These are phyloP conservation scores for Arabidopsis suecica DNA, from an alignment of 345 rosid genomes.

Conservation along the genomic window DNA sequence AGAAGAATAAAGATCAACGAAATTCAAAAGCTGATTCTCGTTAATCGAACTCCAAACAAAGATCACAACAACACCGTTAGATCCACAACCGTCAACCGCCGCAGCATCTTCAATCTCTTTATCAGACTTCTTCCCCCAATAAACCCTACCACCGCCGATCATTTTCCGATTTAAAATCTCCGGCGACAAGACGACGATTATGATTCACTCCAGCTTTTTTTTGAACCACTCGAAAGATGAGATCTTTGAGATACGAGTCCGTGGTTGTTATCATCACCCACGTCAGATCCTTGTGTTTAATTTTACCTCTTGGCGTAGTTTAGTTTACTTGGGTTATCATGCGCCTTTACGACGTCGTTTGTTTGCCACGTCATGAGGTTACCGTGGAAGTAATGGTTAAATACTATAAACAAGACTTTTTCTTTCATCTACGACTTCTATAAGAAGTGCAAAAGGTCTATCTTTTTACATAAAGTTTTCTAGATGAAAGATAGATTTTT, in stretches of 20 bases:
- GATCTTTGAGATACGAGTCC: constrained; percentile 39
- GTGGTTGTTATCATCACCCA: constrained; percentile 39
- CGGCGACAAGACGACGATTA: constrained; percentile 20
- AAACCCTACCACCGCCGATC: constrained; percentile 66
- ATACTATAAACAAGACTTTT: not conserved
- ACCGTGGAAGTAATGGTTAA: constrained; percentile 29
- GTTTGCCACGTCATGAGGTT: constrained; percentile 20
- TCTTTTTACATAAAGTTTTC: not conserved
- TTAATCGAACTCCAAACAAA: constrained; percentile 76
- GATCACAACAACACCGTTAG: constrained; percentile 75
- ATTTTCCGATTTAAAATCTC: constrained; percentile 41
- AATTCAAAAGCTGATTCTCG: constrained; percentile 53
- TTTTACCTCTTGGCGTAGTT: constrained; percentile 13
- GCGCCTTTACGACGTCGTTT: constrained; percentile 28
- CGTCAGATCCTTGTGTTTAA: constrained; percentile 28
- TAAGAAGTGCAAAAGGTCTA: not conserved
- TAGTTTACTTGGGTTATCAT: constrained; percentile 10
- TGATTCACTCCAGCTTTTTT: not conserved
- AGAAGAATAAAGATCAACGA: constrained; percentile 79
- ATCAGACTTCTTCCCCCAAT: constrained; percentile 61
- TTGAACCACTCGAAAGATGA: constrained; percentile 45
- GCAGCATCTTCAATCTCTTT: constrained; percentile 21
- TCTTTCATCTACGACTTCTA: not conserved
- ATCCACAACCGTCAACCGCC: constrained; percentile 37
- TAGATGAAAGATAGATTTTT: not conserved